Percentiles rank a stretch among this genome's conserved stretches.
Conservation (phyloP, 805 yeast genomes). For the Blastobotrys chiropterorum region DNA sequence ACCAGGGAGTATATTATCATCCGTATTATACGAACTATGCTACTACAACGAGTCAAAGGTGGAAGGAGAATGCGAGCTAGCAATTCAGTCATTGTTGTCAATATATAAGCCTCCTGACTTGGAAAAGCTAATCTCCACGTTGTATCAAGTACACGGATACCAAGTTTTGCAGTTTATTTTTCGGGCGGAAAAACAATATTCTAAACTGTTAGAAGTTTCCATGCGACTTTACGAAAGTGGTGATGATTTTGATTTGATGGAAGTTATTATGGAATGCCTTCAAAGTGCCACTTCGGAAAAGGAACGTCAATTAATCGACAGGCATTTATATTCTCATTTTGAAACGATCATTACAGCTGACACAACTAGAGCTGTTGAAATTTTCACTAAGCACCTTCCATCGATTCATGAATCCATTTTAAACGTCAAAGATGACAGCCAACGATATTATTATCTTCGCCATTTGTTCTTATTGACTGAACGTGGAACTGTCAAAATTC, state of each 20-base stretch:
- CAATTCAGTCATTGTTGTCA: slow-evolving; percentile 65
- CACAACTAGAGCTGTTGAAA: slow-evolving; percentile 31
- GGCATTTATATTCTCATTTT: slow-evolving; percentile 29
- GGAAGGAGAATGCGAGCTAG: slow-evolving; percentile 63
- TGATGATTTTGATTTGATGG: slow-evolving; percentile 1
- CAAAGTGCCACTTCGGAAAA: slow-evolving; percentile 4
- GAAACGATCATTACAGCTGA: slow-evolving; percentile 26
- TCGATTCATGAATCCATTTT: slow-evolving; percentile 36
- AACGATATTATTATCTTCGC: slow-evolving; percentile 20
- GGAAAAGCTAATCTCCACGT: slow-evolving; percentile 41
- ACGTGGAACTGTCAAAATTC: slow-evolving; percentile 3
- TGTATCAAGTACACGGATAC: slow-evolving; percentile 50
- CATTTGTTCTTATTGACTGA: slow-evolving; percentile 14
- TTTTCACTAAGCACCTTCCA: slow-evolving; percentile 36
- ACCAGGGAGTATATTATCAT: slow-evolving; percentile 50
- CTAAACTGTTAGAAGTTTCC: slow-evolving; percentile 54
- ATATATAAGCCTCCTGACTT: slow-evolving; percentile 55
- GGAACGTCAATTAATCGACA: slow-evolving; percentile 23
- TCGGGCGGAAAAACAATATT: slow-evolving; percentile 44
- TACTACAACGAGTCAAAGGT: slow-evolving; percentile 24
- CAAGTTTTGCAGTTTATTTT: slow-evolving; percentile 56
- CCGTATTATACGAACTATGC: slow-evolving; percentile 47
- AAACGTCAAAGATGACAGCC: slow-evolving; percentile 21
- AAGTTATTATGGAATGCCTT: slow-evolving; percentile 17
- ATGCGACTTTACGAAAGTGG: slow-evolving; percentile 20